phyloP scores from a whole-genome alignment of 345 rosid genomes.

The Trapa incisa region DNA sequence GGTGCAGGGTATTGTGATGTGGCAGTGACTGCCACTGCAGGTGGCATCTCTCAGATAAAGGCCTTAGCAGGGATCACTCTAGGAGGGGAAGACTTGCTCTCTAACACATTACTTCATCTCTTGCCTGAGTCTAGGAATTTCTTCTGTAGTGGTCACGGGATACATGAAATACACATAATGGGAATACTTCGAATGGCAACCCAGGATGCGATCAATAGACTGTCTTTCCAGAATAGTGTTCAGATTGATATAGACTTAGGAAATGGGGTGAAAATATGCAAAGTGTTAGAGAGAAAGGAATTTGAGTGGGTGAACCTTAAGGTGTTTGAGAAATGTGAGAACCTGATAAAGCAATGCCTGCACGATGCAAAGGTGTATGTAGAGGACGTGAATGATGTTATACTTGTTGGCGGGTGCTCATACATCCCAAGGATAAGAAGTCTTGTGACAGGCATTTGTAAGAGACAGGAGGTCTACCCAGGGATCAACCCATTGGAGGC shows the following conservation, averaged over 20 bases:
- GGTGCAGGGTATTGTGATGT: slow-evolving; percentile 90
- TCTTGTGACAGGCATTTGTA: slow-evolving; percentile 34
- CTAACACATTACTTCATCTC: slow-evolving; percentile 51
- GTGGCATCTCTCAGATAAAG: slow-evolving; percentile 91
- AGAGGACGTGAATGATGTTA: slow-evolving; percentile 49
- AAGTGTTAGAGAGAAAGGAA: slow-evolving; percentile 38
- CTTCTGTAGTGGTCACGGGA: slow-evolving; percentile 22
- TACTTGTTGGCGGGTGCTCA: slow-evolving; percentile 83
- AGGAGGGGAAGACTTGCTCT: slow-evolving; percentile 86
- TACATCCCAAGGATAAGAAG: slow-evolving; percentile 44
- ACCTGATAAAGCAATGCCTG: slow-evolving; percentile 49
- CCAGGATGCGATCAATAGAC: slow-evolving; percentile 62
- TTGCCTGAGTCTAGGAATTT: slow-evolving; percentile 35
- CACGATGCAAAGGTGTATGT: slow-evolving; percentile 49
- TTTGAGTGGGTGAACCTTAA: slow-evolving; percentile 56
- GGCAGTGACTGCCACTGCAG: slow-evolving; percentile 68
- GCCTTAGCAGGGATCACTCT: slow-evolving; percentile 52
- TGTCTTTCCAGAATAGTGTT: slow-evolving; percentile 31
- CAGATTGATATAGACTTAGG: slow-evolving; percentile 62
- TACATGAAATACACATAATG: slow-evolving; percentile 30
- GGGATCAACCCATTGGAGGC: slow-evolving; percentile 58
- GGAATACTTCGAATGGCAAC: slow-evolving; percentile 64
- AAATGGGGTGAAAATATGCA: slow-evolving; percentile 37
- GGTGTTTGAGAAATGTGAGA: slow-evolving; percentile 51
- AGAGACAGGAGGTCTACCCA: slow-evolving; percentile 40